A percentile compares a stretch with the other conserved stretches of the same genome.
Evolutionary conservation across 176 grass and related monocot genomes (phyloP).

Genomic region (Aechmea fasciata): DNA sequence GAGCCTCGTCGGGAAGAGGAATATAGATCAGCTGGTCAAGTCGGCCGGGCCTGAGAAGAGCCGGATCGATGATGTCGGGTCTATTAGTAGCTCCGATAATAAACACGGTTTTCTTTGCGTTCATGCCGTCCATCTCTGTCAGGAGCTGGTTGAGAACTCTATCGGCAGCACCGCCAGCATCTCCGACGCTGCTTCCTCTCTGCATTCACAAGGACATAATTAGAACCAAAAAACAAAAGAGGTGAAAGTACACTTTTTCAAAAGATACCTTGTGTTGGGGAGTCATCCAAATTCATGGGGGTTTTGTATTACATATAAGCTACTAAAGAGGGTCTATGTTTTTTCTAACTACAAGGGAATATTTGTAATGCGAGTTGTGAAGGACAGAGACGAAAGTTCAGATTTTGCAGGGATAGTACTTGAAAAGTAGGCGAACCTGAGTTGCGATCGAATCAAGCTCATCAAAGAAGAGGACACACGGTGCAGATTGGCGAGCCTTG

Average conservation of each 20-base stretch:
- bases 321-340: too few relatives aligned
- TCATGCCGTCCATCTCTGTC: conserved; percentile 75
- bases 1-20: conserved; percentile 46
- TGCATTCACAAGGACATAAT: conserved; percentile 1
- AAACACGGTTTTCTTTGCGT: conserved; percentile 59
- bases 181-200: conserved; percentile 35
- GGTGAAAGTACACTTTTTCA: background rate
- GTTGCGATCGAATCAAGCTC: conserved; percentile 59
- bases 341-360: too few relatives aligned
- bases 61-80: conserved; percentile 49
- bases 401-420: background rate
- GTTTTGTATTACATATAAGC: too few relatives aligned
- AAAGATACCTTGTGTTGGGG: background rate
- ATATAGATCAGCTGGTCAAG: conserved; percentile 69
- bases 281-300: too few relatives aligned
- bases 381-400: too few relatives aligned
- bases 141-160: conserved; percentile 56
- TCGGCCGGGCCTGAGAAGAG: conserved; percentile 47
- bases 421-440: conserved; percentile 14
- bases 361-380: too few relatives aligned
- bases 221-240: background rate
- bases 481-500: conserved; percentile 48
- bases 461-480: conserved; percentile 59
- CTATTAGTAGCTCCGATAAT: conserved; percentile 59
- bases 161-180: conserved; percentile 39